These are phyloP conservation scores for Grosmannia clavigera DNA, from an alignment of 2,329 filamentous ascomycete genomes.

Conservation along the genomic window DNA sequence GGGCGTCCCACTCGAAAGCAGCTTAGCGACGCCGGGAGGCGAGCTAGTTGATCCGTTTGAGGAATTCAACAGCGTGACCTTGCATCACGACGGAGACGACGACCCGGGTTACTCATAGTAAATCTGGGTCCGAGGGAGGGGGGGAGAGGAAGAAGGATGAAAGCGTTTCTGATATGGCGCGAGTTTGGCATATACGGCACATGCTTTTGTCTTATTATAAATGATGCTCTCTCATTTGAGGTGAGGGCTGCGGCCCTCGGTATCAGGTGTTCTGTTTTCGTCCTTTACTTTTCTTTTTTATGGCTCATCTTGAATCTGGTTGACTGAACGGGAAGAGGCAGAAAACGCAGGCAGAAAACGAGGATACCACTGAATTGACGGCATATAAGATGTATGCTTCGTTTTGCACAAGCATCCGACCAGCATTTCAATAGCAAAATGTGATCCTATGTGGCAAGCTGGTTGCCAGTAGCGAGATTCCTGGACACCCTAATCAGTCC, in stretches of 20 bases:
- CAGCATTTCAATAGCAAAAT: background rate
- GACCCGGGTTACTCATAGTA: conserved; percentile 23
- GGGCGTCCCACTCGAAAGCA: conserved; percentile 77
- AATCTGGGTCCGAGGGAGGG: background rate
- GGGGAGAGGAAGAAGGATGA: background rate
- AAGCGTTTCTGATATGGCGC: background rate
- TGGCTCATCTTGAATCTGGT: background rate
- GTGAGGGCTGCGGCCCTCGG: background rate
- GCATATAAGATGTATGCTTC: background rate
- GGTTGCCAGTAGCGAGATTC: no score
- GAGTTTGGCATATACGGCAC: background rate
- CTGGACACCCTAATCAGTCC: no score
- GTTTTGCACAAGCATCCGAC: background rate
- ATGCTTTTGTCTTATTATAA: background rate
- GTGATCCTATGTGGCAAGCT: background rate
- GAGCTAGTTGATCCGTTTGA: conserved; percentile 82
- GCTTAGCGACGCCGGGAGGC: conserved; percentile 69
- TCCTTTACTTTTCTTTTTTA: background rate
- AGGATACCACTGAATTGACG: background rate
- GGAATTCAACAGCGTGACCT: conserved; percentile 95
- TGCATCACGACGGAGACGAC: conserved; percentile 91
- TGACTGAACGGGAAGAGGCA: background rate
- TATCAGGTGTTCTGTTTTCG: background rate
- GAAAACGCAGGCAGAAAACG: background rate
- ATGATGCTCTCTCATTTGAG: background rate